Percentiles rank a stretch among this genome's conserved stretches.
phyloP scores from a whole-genome alignment of 1,284 basidiomycete genomes.

The Cutaneotrichosporon dermatis region DNA sequence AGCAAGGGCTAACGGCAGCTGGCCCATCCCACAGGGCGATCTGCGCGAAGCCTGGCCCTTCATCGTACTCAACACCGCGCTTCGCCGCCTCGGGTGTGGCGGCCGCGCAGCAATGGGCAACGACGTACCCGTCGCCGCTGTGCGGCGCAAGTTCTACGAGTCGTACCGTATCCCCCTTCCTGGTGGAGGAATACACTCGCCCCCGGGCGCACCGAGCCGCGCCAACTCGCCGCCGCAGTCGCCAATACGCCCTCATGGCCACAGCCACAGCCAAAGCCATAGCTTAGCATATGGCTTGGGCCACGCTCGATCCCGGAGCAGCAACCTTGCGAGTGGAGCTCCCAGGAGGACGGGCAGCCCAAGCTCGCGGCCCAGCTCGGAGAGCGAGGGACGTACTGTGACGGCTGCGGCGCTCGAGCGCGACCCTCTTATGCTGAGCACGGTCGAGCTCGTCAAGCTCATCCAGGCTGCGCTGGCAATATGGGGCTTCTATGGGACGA shows the following conservation, averaged over 20 bases:
- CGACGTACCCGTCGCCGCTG: slow-evolving; percentile 33
- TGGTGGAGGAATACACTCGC: slow-evolving; percentile 4
- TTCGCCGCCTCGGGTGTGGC: slow-evolving; percentile 43
- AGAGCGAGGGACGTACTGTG: background rate
- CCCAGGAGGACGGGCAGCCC: background rate
- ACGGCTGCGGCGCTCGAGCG: background rate
- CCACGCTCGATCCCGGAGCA: background rate
- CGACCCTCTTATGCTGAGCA: slow-evolving; percentile 33
- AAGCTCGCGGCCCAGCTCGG: background rate
- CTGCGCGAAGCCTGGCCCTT: slow-evolving; percentile 39
- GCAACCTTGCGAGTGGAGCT: background rate
- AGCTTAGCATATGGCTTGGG: no score
- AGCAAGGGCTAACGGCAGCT: slow-evolving; percentile 20
- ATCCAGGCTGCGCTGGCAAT: slow-evolving; percentile 38
- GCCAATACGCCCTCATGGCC: slow-evolving; percentile 19
- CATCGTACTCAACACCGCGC: slow-evolving; percentile 41
- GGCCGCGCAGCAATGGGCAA: slow-evolving; percentile 44
- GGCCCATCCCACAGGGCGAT: slow-evolving; percentile 39
- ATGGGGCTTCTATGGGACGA: slow-evolving; percentile 34
- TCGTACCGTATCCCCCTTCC: slow-evolving; percentile 37
- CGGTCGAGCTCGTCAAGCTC: slow-evolving; percentile 42
- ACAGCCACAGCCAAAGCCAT: no score
- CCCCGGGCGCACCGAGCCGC: slow-evolving; percentile 3
- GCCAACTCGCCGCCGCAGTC: slow-evolving; percentile 28
- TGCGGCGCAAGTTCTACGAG: slow-evolving; percentile 43